Percentiles rank a stretch among this genome's conserved stretches.
phyloP scores from a whole-genome alignment of 2,329 filamentous ascomycete species.

The Plenodomus lindquistii region DNA sequence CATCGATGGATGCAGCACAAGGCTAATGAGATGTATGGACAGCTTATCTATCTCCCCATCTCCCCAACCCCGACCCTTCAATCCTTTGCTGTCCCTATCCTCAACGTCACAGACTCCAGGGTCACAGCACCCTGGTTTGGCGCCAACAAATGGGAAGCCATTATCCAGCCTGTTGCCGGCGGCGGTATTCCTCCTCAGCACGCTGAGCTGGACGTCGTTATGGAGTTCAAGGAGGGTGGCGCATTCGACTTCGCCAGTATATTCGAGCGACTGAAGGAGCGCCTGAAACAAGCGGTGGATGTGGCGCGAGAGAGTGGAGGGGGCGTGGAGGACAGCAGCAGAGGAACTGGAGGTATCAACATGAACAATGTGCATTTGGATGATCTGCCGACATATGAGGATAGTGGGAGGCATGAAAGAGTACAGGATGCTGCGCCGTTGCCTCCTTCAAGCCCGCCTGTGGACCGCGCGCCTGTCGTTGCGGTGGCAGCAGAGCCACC shows the following conservation, averaged over 20 bases:
- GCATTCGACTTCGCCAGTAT: constrained; percentile 85
- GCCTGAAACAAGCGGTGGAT: constrained; percentile 78
- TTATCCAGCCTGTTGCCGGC: constrained; percentile 77
- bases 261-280: constrained; percentile 83
- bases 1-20: neutral
- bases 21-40: neutral
- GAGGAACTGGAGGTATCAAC: constrained; percentile 56
- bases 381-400: constrained; percentile 85
- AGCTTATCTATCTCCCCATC: constrained; percentile 87
- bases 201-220: constrained; percentile 74
- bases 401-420: constrained; percentile 49
- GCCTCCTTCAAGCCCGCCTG: constrained; percentile 18
- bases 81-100: constrained; percentile 86
- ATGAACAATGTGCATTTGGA: constrained; percentile 75
- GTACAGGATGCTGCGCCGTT: constrained; percentile 38
- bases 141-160: constrained; percentile 84
- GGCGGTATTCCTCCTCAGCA: constrained; percentile 80
- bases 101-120: constrained; percentile 84
- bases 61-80: constrained; percentile 70
- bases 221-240: constrained; percentile 94
- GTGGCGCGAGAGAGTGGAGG: constrained; percentile 68
- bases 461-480: constrained; percentile 6
- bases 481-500: constrained; percentile 10
- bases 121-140: constrained; percentile 91
- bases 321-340: constrained; percentile 45